Evolutionary conservation across 192 early-diverging fungal species (phyloP), one percentile per base, ranked within the genome.

Genomic region (Lobosporangium transversale): DNA sequence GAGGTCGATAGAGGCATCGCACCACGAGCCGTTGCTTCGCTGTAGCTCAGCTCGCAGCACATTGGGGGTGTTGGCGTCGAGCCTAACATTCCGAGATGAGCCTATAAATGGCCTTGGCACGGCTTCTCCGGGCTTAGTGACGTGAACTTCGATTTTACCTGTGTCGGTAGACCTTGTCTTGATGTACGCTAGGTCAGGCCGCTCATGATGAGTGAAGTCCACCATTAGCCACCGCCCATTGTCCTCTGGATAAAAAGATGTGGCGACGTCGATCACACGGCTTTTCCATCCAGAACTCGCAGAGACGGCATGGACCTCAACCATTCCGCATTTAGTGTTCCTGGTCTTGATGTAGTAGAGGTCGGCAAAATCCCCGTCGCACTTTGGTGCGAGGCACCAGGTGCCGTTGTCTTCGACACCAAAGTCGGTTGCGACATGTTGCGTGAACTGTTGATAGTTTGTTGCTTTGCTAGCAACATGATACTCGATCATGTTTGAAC

Each of bases 261-360:
- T 33, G 9, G 52, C 11, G 15, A 32, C 27, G 11, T 32, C 6
- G 52, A 53, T 14, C 52, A 53, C 10, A 32, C 31, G 52, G 31
- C 52, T 53, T 33, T 53, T 53, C 52, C 52, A 53, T 53, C 49
- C 49, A 26, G 52, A 33, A 18, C 52, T 33, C 52, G 27, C 52
- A 33, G 52, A 53, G 52, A 18, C 52, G 4, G 15, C 52, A 53
- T 53, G 31, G 33, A 30, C 52, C 52, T 33, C 15, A 33, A 53
- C 52, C 52, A 53, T 53, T 33, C 52, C 31, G 30, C 15, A 17
- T 14, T 15, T 12, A 11, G 9, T 53, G 30, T 53, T 53, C 31
- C 52, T 33, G 52, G 52, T 4, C 30, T 33, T 53, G 52, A 53
- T 53, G 15, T 32, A 53, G 30, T 53, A 53, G 27, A 53, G 52